These are phyloP conservation scores for Aspergillus amoenus DNA, from an alignment of 2,329 filamentous ascomycete species.

Conservation along the genomic window DNA sequence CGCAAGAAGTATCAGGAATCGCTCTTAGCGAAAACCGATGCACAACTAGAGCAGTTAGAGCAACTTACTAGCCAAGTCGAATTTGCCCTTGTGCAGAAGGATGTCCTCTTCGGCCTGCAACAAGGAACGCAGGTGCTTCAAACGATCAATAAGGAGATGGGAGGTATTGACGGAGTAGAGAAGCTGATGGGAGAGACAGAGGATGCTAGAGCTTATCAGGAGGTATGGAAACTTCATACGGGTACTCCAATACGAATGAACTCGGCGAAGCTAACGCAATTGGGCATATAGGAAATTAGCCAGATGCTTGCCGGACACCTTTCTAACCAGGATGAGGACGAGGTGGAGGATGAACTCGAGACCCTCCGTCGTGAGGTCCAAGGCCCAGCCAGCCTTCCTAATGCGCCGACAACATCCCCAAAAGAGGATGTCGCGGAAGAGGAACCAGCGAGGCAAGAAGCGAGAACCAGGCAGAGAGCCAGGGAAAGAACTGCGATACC, in stretches of 20 bases:
- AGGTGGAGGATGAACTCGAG: constrained; percentile 93
- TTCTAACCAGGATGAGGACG: constrained; percentile 93
- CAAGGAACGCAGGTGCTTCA: constrained; percentile 87
- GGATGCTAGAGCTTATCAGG: constrained; percentile 87
- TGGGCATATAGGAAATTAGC: constrained; percentile 70
- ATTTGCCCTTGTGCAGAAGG: constrained; percentile 95
- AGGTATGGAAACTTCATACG: constrained; percentile 52
- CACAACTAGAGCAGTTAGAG: constrained; percentile 91
- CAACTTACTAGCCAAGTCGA: constrained; percentile 85
- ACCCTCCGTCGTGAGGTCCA: constrained; percentile 68
- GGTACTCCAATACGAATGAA: neutral
- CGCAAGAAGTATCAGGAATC: constrained; percentile 97
- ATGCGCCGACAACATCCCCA: constrained; percentile 37
- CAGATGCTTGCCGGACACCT: constrained; percentile 86
- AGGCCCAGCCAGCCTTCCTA: constrained; percentile 37
- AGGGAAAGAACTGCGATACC: constrained; percentile 18
- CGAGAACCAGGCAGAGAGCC: constrained; percentile 29
- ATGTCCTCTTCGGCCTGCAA: constrained; percentile 87
- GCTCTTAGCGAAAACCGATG: constrained; percentile 82
- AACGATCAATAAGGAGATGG: constrained; percentile 94
- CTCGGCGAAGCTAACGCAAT: constrained; percentile 2
- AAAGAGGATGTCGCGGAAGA: constrained; percentile 18
- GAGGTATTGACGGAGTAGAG: constrained; percentile 88
- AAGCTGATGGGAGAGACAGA: constrained; percentile 91
- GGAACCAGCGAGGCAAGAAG: constrained; percentile 32